These are phyloP conservation scores for Ophiostoma quercus DNA, from an alignment of 2,329 filamentous ascomycete genomes.

Conservation along the genomic window DNA sequence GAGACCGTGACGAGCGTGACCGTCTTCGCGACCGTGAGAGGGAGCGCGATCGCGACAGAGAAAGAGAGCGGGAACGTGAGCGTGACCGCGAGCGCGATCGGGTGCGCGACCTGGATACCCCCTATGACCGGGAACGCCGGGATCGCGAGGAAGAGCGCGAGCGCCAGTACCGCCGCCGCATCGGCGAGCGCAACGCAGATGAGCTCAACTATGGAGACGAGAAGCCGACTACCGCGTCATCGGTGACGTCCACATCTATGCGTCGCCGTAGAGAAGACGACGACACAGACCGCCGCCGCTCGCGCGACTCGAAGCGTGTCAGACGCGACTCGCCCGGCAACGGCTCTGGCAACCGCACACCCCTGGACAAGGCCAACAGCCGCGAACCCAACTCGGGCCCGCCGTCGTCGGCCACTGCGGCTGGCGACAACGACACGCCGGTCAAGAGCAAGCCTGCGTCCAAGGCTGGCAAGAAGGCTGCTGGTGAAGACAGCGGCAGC, in stretches of 20 bases:
- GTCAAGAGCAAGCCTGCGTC: not conserved
- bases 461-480: slow-evolving; percentile 26
- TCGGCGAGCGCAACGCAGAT: slow-evolving; percentile 64
- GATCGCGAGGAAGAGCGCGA: slow-evolving; percentile 76
- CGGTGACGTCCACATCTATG: slow-evolving; percentile 38
- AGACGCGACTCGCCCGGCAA: slow-evolving; percentile 13
- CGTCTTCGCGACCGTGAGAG: slow-evolving; percentile 37
- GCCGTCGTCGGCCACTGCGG: slow-evolving; percentile 5
- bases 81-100: slow-evolving; percentile 67
- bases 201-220: slow-evolving; percentile 88
- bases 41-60: slow-evolving; percentile 41
- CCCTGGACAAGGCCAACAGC: slow-evolving; percentile 31
- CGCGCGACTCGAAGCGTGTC: slow-evolving; percentile 57
- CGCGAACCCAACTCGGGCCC: slow-evolving; percentile 40
- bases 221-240: slow-evolving; percentile 39
- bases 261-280: slow-evolving; percentile 75
- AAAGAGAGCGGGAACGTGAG: slow-evolving; percentile 34
- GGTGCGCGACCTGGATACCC: slow-evolving; percentile 46
- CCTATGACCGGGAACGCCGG: slow-evolving; percentile 57
- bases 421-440: slow-evolving; percentile 40
- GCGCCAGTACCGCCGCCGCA: slow-evolving; percentile 74
- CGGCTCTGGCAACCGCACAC: slow-evolving; percentile 32
- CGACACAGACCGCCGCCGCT: slow-evolving; percentile 59
- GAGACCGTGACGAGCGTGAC: slow-evolving; percentile 43
- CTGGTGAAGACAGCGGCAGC: slow-evolving; percentile 41